phyloP scores from a whole-genome alignment of 2,329 filamentous ascomycete genomes.

The Pseudogymnoascus sp. region DNA sequence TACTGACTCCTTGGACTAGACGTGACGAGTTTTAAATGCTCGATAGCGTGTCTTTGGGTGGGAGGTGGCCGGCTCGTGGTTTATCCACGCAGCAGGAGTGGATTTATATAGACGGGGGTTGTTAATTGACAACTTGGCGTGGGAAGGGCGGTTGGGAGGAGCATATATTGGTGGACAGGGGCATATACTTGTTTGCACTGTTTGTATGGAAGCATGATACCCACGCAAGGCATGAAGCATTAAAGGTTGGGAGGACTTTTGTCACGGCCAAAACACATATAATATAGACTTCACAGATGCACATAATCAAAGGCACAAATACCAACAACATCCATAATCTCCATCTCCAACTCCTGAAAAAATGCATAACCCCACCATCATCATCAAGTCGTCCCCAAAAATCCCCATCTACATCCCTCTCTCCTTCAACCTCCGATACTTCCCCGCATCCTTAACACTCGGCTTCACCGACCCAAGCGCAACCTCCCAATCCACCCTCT shows the following conservation, averaged over 20 bases:
- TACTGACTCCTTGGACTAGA: not conserved
- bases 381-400: not conserved
- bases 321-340: not conserved
- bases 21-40: no score
- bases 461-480: constrained; percentile 27
- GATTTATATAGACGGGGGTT: not conserved
- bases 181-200: constrained; percentile 1
- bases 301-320: not conserved
- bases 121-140: not conserved
- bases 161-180: not conserved
- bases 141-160: not conserved
- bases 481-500: constrained; percentile 27
- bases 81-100: not conserved
- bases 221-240: not conserved
- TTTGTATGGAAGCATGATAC: constrained; percentile 6
- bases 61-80: not conserved
- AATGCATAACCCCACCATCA: not conserved
- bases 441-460: constrained; percentile 31
- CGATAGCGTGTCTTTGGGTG: no score
- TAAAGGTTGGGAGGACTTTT: not conserved
- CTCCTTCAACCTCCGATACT: constrained; percentile 30
- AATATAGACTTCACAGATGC: not conserved
- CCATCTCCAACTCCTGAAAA: not conserved
- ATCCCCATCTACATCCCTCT: constrained; percentile 25
- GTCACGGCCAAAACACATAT: not conserved